Evolutionary conservation across 345 rosid genomes (phyloP).

Genomic region (Hirschfeldia incana): DNA sequence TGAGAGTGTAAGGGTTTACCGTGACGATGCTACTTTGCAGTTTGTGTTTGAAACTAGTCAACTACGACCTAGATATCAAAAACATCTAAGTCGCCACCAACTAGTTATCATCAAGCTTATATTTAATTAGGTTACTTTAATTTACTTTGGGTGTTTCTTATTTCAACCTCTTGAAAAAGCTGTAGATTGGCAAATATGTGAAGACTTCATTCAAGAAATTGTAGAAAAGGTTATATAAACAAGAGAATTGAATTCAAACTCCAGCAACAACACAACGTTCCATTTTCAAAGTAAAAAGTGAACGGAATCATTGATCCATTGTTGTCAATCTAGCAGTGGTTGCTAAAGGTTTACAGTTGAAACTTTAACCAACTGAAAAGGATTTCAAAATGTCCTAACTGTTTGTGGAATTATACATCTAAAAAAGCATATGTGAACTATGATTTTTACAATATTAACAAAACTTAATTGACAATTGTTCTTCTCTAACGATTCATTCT

Average conservation of each 20-base stretch:
- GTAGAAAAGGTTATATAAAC: neutral
- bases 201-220: neutral
- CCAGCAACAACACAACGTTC: conserved; percentile 13
- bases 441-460: neutral
- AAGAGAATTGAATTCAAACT: neutral
- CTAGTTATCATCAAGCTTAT: neutral
- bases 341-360: neutral
- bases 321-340: neutral
- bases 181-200: neutral
- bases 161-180: neutral
- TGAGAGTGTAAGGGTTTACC: neutral
- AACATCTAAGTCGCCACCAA: neutral
- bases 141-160: neutral
- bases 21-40: neutral
- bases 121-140: neutral
- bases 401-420: neutral
- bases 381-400: neutral
- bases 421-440: neutral
- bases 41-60: neutral
- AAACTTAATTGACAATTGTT: neutral
- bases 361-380: neutral
- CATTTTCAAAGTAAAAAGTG: conserved; percentile 20
- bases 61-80: neutral
- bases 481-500: neutral
- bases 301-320: neutral